A percentile compares a stretch with the other conserved stretches of the same genome.
These are phyloP conservation scores for Panicum hallii DNA, from an alignment of 202 grass and related monocot species.

Conservation along the genomic window DNA sequence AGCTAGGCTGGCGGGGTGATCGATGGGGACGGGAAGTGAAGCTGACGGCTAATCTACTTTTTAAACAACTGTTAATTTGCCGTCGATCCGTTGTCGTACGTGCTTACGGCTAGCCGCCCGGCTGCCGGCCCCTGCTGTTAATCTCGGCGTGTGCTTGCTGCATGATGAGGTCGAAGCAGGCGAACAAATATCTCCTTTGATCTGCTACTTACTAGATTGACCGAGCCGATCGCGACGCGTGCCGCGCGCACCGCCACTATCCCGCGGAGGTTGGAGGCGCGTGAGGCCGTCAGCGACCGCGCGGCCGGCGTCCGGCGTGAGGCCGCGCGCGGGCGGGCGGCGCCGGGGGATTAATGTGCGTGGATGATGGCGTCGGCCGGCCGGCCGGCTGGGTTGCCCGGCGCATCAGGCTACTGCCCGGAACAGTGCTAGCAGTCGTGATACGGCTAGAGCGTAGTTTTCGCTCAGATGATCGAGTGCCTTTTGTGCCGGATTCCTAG, in stretches of 20 bases:
- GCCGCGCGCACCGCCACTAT: neutral
- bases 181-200: neutral
- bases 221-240: neutral
- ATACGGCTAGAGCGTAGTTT: neutral
- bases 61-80: neutral
- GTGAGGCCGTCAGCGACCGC: neutral
- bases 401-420: neutral
- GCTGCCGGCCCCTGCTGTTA: neutral
- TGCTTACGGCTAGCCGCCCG: neutral
- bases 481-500: neutral
- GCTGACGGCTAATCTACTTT: neutral
- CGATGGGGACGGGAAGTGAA: constrained; percentile 1
- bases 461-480: neutral
- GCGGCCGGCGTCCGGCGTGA: constrained; percentile 27
- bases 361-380: neutral
- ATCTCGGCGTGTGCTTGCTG: neutral
- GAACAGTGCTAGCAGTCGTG: neutral
- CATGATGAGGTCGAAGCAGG: neutral
- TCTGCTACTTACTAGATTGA: neutral
- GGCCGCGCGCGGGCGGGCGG: constrained; percentile 40
- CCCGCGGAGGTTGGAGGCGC: neutral
- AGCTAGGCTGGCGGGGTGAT: neutral
- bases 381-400: constrained; percentile 35
- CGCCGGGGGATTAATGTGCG: constrained; percentile 49
- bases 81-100: neutral